Evolutionary conservation across 495 filamentous ascomycete species (phyloP).

Genomic region (Aspergillus kassunensis): DNA sequence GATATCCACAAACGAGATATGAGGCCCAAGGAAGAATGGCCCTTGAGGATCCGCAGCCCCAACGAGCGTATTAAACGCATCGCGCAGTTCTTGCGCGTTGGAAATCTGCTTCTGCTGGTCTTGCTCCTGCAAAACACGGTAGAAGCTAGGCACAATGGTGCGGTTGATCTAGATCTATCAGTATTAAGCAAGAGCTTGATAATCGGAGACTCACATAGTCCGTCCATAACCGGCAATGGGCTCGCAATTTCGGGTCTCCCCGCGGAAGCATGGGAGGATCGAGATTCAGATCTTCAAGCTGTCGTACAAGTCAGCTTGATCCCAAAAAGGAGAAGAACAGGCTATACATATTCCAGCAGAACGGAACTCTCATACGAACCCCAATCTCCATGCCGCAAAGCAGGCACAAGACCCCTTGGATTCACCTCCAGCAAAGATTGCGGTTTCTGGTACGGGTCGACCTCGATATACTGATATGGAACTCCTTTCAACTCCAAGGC

Average conservation of each 20-base stretch:
- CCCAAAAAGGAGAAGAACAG: not conserved
- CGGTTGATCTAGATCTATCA: conserved; percentile 65
- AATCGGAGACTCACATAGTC: conserved; percentile 63
- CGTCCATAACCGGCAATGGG: conserved; percentile 78
- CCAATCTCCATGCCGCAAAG: conserved; percentile 79
- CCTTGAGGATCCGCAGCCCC: conserved; percentile 65
- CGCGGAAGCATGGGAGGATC: conserved; percentile 62
- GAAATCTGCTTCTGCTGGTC: conserved; percentile 60
- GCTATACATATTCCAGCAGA: conserved; percentile 79
- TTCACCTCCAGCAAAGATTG: conserved; percentile 76
- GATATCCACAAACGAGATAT: conserved; percentile 76
- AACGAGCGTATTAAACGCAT: conserved; percentile 69
- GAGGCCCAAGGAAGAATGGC: conserved; percentile 75
- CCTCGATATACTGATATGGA: conserved; percentile 87
- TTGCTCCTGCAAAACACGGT: conserved; percentile 68
- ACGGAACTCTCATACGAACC: conserved; percentile 84
- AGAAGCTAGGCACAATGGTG: conserved; percentile 78
- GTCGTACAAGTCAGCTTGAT: not conserved
- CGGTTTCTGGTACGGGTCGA: conserved; percentile 83
- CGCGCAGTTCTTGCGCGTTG: conserved; percentile 60
- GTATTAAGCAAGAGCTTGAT: not conserved
- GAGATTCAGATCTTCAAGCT: conserved; percentile 74
- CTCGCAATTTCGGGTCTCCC: conserved; percentile 62
- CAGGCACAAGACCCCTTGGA: conserved; percentile 83
- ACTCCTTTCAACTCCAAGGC: conserved; percentile 83